phyloP scores from a whole-genome alignment of 2,329 filamentous ascomycete species.

The Pseudocercospora vitis region DNA sequence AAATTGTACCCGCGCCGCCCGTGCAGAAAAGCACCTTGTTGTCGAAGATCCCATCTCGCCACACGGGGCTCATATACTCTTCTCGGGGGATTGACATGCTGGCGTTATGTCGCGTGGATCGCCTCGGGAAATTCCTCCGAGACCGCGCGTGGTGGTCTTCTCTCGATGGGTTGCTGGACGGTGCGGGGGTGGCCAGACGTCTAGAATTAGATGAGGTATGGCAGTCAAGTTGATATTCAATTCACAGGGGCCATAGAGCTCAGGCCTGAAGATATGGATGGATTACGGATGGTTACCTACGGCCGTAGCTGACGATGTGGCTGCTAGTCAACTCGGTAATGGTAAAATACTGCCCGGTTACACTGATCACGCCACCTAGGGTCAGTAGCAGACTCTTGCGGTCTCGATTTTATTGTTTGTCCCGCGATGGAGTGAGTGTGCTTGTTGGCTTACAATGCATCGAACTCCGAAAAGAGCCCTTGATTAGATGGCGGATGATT shows the following conservation, averaged over 20 bases:
- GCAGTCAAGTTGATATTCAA: no score
- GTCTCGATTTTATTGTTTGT: neutral
- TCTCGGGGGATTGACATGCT: slow-evolving; percentile 61
- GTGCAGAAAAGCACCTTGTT: slow-evolving; percentile 93
- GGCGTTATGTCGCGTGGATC: neutral
- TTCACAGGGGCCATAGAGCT: no score
- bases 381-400: neutral
- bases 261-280: neutral
- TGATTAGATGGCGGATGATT: no score
- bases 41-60: slow-evolving; percentile 83
- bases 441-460: no score
- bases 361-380: neutral
- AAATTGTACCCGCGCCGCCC: slow-evolving; percentile 89
- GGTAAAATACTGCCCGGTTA: neutral
- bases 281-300: neutral
- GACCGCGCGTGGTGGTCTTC: no score
- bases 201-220: no score
- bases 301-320: slow-evolving; percentile 8
- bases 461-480: no score
- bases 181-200: no score
- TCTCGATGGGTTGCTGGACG: no score
- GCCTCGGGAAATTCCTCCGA: no score
- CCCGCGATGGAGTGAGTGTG: neutral
- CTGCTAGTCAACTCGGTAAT: slow-evolving; percentile 9
- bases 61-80: slow-evolving; percentile 77